Conservation (phyloP, 768 basidiomycete species). For the Pleurotus eryngii region DNA sequence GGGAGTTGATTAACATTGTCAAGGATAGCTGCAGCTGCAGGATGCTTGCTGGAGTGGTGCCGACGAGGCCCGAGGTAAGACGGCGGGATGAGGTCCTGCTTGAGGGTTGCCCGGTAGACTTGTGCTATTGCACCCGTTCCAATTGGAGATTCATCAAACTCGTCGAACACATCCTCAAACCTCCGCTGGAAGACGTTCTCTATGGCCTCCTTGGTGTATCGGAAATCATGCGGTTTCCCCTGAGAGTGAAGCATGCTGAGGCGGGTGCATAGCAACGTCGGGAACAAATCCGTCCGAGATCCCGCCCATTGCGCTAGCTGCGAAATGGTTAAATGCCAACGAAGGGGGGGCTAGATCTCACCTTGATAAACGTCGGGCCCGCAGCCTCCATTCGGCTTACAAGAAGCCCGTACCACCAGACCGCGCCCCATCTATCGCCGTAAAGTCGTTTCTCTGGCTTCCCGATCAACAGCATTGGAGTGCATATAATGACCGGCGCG, state of each 20-base stretch:
- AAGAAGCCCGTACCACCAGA: conserved; percentile 96
- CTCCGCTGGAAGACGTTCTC: conserved; percentile 79
- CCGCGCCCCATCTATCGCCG: conserved; percentile 87
- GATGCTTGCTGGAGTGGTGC: conserved; percentile 32
- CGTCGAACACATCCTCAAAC: conserved; percentile 88
- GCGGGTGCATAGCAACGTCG: conserved; percentile 76
- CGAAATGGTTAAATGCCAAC: conserved; percentile 12
- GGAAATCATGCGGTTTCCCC: conserved; percentile 75
- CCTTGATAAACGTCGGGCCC: conserved; percentile 97
- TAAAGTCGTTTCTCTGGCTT: conserved; percentile 48
- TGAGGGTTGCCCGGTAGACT: conserved; percentile 87
- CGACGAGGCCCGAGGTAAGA: conserved; percentile 80
- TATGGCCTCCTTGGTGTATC: conserved; percentile 78
- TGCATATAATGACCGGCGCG: conserved; percentile 77
- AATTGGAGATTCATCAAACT: conserved; percentile 83
- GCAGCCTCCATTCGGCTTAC: conserved; percentile 89
- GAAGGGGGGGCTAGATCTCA: conserved; percentile 24
- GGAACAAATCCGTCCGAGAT: conserved; percentile 91
- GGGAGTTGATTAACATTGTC: conserved; percentile 63
- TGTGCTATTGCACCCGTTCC: conserved; percentile 99
- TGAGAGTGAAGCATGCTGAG: conserved; percentile 87
- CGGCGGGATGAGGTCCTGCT: conserved; percentile 79
- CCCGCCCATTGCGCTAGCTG: conserved; percentile 99
- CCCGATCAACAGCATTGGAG: conserved; percentile 81
- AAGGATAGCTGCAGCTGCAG: conserved; percentile 42